These are phyloP conservation scores for Larix kaempferi DNA, from an alignment of 75 land plant species.

Conservation along the genomic window DNA sequence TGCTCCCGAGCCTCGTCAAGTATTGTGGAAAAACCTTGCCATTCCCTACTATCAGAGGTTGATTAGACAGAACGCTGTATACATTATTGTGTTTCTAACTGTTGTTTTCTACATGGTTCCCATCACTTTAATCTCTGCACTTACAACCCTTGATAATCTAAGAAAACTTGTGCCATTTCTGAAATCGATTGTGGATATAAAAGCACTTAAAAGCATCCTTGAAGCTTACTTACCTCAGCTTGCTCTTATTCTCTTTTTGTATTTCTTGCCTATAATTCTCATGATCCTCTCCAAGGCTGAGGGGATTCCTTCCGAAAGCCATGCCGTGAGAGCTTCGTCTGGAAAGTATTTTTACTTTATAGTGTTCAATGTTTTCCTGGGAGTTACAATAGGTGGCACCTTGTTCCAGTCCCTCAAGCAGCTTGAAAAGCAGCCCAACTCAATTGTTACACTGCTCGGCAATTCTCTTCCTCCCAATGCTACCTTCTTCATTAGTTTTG, in stretches of 20 bases:
- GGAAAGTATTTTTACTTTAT: constrained; percentile 92
- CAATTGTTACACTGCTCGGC: constrained; percentile 44
- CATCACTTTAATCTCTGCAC: constrained; percentile 62
- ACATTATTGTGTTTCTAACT: constrained; percentile 58
- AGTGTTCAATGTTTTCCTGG: constrained; percentile 84
- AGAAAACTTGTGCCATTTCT: constrained; percentile 62
- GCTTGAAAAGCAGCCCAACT: constrained; percentile 42
- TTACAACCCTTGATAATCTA: constrained; percentile 73
- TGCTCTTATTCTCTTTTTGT: constrained; percentile 74
- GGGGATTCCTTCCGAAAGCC: constrained; percentile 71
- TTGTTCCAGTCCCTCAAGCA: constrained; percentile 51
- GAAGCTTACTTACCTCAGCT: constrained; percentile 89
- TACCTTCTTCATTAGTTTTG: constrained; percentile 82
- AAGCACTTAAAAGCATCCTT: constrained; percentile 50
- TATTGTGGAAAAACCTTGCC: constrained; percentile 62
- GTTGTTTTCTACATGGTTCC: constrained; percentile 94
- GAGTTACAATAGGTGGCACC: constrained; percentile 77
- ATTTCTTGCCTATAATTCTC: constrained; percentile 66
- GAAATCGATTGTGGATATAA: constrained; percentile 39
- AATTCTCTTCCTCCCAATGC: constrained; percentile 64
- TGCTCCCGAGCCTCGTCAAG: constrained; percentile 85
- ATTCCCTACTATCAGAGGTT: constrained; percentile 42
- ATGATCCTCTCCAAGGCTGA: constrained; percentile 67
- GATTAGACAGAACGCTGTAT: constrained; percentile 47
- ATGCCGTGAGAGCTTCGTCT: constrained; percentile 62